Evolutionary conservation across 441 rosid species (phyloP), one percentile per base, ranked within the genome.

Genomic region (Capsella rubella): DNA sequence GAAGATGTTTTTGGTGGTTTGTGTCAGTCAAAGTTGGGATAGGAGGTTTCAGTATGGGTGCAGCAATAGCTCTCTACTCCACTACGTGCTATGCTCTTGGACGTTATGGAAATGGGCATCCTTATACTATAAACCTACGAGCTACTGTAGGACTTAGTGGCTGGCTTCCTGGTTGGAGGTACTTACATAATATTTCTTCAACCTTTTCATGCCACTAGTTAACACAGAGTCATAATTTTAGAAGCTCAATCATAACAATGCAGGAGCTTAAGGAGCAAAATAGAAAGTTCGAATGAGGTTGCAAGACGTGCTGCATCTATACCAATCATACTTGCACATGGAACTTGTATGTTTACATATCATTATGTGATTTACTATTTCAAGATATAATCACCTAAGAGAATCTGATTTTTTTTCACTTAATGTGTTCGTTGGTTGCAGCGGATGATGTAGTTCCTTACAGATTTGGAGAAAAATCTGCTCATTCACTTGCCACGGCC

Each of bases 391-490:
- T 43, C 55, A 64, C 14, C 11, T 14, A 27, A 37, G 52, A 31
- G 39, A 43, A 56, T 53, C 73, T 72, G 43, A 32, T 31, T 35
- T 43, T 8, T 34, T 16, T 5, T 14, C 21, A 8, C 18, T 52
- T 28, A 35, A 18, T 67, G 1, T 45, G 32, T 79, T 34, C 0
- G 53, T 64, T 60, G 52, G 72, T 64, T 75, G 79, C 86, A 92
- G 99, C 80, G 59, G 99, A 95, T 79, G 97, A 94, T 60, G 95
- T 89, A 9, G 95, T 94, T 64, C 82, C 90, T 18, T 89, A 83
- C 45, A 78, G 69, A 45, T 77, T 82, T 47, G 98, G 96, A 67
- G 96, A 94, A 74, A 90, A 73, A 81, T 91, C 98, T 7, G 91
- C 88, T 18, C 86, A 82, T 5, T 39, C 79, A 42, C 82, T 91